A percentile compares a stretch with the other conserved stretches of the same genome.
Evolutionary conservation across 305 asterid genomes (phyloP).

Genomic region (Rubia tinctorum): DNA sequence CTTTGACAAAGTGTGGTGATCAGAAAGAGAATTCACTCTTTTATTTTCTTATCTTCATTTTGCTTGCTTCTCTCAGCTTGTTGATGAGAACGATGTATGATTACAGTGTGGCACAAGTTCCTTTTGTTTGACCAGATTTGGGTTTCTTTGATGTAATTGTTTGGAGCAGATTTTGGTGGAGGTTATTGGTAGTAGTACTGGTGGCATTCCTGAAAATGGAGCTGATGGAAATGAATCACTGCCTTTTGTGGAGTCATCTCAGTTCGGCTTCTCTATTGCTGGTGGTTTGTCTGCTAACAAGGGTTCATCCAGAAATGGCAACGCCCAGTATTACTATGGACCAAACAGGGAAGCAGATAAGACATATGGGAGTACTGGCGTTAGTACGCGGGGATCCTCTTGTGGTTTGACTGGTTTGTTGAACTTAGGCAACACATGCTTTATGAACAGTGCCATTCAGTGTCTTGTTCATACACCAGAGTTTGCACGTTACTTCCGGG

Average conservation of each 20-base stretch:
- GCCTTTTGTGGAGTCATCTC: conserved; percentile 50
- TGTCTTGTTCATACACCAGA: conserved; percentile 99
- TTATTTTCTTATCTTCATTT: neutral
- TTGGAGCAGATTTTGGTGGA: conserved; percentile 82
- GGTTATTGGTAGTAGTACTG: conserved; percentile 42
- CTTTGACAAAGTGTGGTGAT: neutral
- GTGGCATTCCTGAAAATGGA: conserved; percentile 64
- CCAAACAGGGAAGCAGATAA: conserved; percentile 41
- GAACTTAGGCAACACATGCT: conserved; percentile 99
- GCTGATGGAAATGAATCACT: conserved; percentile 53
- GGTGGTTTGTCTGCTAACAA: conserved; percentile 69
- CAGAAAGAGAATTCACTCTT: neutral
- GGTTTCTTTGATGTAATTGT: neutral
- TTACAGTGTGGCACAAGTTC: neutral
- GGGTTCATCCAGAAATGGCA: conserved; percentile 75
- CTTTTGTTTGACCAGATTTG: conserved; percentile 4
- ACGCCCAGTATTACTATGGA: conserved; percentile 47
- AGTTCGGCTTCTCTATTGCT: conserved; percentile 47
- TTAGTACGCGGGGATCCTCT: conserved; percentile 91
- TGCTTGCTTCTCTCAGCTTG: neutral
- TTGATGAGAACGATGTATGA: neutral
- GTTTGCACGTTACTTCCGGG: conserved; percentile 89
- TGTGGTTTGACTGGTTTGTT: conserved; percentile 93
- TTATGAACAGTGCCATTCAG: conserved; percentile 98
- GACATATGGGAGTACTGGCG: conserved; percentile 72